Evolutionary conservation across 2,329 filamentous ascomycete species (phyloP), one percentile per base, ranked within the genome.

Genomic region (Hymenoscyphus fraxineus): DNA sequence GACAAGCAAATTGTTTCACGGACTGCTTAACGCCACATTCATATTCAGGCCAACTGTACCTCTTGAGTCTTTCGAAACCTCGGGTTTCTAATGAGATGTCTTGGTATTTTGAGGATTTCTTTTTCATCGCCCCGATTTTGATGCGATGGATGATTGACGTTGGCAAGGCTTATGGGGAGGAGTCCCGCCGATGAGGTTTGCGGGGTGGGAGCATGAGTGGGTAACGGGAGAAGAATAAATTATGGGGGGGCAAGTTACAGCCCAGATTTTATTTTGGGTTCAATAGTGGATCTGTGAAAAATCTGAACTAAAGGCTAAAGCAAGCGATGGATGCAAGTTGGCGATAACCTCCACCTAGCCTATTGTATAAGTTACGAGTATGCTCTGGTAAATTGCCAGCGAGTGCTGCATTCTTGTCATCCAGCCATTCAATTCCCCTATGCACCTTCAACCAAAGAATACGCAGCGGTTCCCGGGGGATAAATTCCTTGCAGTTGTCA

Each of bases 1-100:
- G 41, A 44, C 40, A 32, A 10, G 22, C 31, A 56, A 44, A 59
- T 66, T 65, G 66, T 68, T 68, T 68, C 66, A 66, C 40, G 55
- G 64, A 41, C 44, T 19, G n/a, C 44, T 7, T 44, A 51, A 19
- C 44, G 44, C 44, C 44, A 51, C 44, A 10, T 10, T 12, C 6
- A 27, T 10, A 51, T 22, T 19, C 10, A 10, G 19, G 22, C 44
- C 44, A 9, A 47, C 44, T 5, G 44, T 16, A 39, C 40, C 40
- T 38, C 32, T 54, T 4, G 31, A 47, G 59, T 60, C 44, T 27
- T 13, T 54, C 58, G 40, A 58, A 63, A 27, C 61, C 41, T 35
- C 38, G 22, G 22, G n/a, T 51, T 47, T 54, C 56, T 41, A n/a
- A 56, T 59, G 35, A 44, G 32, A 44, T 41, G 41, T 57, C 57